Conservation (phyloP, 2,329 filamentous ascomycete species). For the Penicillium paneum region DNA sequence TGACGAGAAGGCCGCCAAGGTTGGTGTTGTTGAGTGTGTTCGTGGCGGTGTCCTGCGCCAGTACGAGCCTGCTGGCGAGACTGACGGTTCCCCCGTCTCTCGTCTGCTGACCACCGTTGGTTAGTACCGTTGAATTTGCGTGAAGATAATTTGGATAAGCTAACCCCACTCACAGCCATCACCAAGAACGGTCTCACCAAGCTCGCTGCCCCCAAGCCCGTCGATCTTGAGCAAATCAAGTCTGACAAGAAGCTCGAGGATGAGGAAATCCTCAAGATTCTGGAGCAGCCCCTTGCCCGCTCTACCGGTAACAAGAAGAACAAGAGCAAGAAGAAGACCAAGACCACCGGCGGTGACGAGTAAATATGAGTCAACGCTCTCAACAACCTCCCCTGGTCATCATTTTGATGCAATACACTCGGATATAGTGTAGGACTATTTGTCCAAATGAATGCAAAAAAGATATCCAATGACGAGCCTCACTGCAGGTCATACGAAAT, state of each 20-base stretch:
- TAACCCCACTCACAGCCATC: conserved; percentile 62
- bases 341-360: conserved; percentile 47
- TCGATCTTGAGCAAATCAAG: conserved; percentile 80
- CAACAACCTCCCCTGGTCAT: conserved; percentile 17
- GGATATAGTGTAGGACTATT: conserved; percentile 15
- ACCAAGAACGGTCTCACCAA: conserved; percentile 96
- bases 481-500: conserved; percentile 15
- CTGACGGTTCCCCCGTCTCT: conserved; percentile 80
- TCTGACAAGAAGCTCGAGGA: conserved; percentile 97
- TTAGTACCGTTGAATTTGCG: conserved; percentile 51
- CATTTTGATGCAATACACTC: conserved; percentile 18
- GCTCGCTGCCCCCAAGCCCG: conserved; percentile 70
- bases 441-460: conserved; percentile 20
- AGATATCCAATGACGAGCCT: conserved; percentile 25
- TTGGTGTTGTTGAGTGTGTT: conserved; percentile 94
- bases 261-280: conserved; percentile 89
- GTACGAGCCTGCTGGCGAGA: conserved; percentile 94
- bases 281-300: conserved; percentile 76
- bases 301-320: conserved; percentile 69
- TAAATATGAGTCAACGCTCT: conserved; percentile 40
- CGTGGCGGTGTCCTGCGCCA: conserved; percentile 87
- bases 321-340: conserved; percentile 81
- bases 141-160: neutral
- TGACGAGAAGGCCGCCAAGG: conserved; percentile 91
- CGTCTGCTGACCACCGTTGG: conserved; percentile 88